phyloP scores from a whole-genome alignment of 768 basidiomycete genomes.

The Pleurotus cornucopiae region DNA sequence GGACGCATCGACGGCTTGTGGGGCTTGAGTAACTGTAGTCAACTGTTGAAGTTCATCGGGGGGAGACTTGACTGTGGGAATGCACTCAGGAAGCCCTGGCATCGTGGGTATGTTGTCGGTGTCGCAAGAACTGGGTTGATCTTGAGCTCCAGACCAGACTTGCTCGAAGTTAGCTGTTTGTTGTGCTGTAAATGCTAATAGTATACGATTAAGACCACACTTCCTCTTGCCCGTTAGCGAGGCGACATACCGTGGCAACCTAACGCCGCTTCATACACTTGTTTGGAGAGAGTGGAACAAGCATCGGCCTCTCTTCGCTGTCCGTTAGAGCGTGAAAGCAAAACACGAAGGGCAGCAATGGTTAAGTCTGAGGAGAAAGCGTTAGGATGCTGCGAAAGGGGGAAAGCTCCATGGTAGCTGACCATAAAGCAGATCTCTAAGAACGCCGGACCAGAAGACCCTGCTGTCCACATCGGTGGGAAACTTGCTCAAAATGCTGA shows the following conservation, averaged over 20 bases:
- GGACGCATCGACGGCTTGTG: not conserved
- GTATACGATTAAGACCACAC: not conserved
- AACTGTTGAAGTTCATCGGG: not conserved
- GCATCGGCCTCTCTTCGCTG: slow-evolving; percentile 30
- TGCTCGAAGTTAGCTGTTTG: slow-evolving; percentile 47
- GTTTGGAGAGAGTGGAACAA: slow-evolving; percentile 30
- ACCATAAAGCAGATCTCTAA: slow-evolving; percentile 71
- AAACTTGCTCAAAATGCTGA: slow-evolving; percentile 74
- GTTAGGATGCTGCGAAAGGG: not conserved
- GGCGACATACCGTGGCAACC: slow-evolving; percentile 49
- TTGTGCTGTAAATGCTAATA: slow-evolving; percentile 58
- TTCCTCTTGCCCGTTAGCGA: not conserved
- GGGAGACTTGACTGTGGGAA: too few relatives aligned
- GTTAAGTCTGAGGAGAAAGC: not conserved
- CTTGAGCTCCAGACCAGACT: slow-evolving; percentile 19
- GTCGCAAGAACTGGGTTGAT: too few relatives aligned
- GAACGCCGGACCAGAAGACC: slow-evolving; percentile 63
- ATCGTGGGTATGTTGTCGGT: too few relatives aligned
- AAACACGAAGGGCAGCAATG: slow-evolving; percentile 51
- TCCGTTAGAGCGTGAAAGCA: slow-evolving; percentile 46
- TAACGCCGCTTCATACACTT: slow-evolving; percentile 47
- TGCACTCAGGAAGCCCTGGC: too few relatives aligned
- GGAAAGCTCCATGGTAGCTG: slow-evolving; percentile 18
- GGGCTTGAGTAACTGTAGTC: not conserved
- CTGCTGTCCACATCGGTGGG: slow-evolving; percentile 72